phyloP scores from a whole-genome alignment of 176 grass and related monocot species.

The Triticum timopheevii region DNA sequence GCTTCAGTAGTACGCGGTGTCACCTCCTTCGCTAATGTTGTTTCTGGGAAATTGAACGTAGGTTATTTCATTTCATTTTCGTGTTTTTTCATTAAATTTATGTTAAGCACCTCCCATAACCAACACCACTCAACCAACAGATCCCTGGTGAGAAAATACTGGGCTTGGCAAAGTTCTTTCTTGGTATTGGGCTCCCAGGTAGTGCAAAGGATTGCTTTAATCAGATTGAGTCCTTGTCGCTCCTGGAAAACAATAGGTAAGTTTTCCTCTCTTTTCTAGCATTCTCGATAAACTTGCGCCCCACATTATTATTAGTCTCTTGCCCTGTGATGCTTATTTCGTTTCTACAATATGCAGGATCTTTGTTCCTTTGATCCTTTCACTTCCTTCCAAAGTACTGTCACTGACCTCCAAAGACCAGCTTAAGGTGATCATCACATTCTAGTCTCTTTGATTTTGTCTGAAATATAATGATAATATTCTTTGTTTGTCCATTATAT shows the following conservation, averaged over 20 bases:
- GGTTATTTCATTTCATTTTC: constrained; percentile 6
- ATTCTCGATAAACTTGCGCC: not conserved
- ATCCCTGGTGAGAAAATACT: constrained; percentile 81
- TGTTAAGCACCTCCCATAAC: constrained; percentile 13
- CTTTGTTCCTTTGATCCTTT: constrained; percentile 86
- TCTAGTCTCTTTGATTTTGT: constrained; percentile 14
- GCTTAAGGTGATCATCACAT: constrained; percentile 69
- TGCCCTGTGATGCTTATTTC: constrained; percentile 17
- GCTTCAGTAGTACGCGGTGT: constrained; percentile 82
- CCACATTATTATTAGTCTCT: not conserved
- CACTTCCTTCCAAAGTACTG: constrained; percentile 83
- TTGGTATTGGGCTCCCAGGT: constrained; percentile 84
- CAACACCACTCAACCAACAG: constrained; percentile 45
- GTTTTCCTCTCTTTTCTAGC: constrained; percentile 9
- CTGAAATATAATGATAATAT: not conserved
- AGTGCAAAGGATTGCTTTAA: constrained; percentile 77
- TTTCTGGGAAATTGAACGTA: constrained; percentile 86
- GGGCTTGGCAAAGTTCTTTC: constrained; percentile 91
- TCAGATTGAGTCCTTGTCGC: constrained; percentile 82
- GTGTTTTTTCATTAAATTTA: constrained; percentile 21
- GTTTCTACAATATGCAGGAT: constrained; percentile 53
- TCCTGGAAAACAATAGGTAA: constrained; percentile 86
- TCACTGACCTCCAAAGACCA: constrained; percentile 91
- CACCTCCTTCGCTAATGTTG: constrained; percentile 59
- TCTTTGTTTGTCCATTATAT: not conserved